phyloP scores from a whole-genome alignment of 768 basidiomycete genomes.

The Filobasidium floriforme region DNA sequence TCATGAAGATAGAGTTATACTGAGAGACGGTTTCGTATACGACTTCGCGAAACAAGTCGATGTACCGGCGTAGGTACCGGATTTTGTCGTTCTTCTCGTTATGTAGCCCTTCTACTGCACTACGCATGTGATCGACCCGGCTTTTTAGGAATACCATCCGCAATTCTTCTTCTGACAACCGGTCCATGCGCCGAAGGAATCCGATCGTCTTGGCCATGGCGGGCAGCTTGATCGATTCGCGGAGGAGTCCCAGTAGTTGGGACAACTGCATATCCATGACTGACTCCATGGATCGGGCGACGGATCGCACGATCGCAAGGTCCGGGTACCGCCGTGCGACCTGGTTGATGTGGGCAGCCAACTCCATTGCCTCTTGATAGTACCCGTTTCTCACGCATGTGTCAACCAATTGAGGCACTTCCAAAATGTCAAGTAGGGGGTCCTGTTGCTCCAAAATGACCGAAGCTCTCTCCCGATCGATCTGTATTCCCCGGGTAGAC shows the following conservation, averaged over 20 bases:
- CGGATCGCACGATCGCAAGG: slow-evolving; percentile 52
- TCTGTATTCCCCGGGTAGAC: slow-evolving; percentile 62
- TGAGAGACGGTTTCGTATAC: slow-evolving; percentile 88
- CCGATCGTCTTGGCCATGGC: slow-evolving; percentile 81
- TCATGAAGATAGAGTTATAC: slow-evolving; percentile 80
- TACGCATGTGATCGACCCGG: slow-evolving; percentile 54
- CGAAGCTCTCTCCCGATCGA: slow-evolving; percentile 65
- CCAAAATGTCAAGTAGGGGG: slow-evolving; percentile 82
- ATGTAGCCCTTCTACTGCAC: slow-evolving; percentile 51
- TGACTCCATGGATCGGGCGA: slow-evolving; percentile 49
- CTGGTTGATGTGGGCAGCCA: slow-evolving; percentile 62
- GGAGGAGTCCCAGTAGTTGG: slow-evolving; percentile 67
- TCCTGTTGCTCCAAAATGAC: slow-evolving; percentile 91
- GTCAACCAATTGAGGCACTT: slow-evolving; percentile 81
- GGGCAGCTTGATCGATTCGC: slow-evolving; percentile 80
- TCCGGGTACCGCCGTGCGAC: slow-evolving; percentile 50
- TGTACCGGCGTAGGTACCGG: slow-evolving; percentile 72
- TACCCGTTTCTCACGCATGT: slow-evolving; percentile 88
- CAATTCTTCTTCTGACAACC: slow-evolving; percentile 64
- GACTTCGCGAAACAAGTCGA: slow-evolving; percentile 85
- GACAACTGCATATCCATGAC: slow-evolving; percentile 55
- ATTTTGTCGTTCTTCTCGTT: slow-evolving; percentile 64
- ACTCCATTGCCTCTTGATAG: slow-evolving; percentile 82
- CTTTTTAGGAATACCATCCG: slow-evolving; percentile 76
- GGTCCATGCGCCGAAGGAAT: slow-evolving; percentile 76